Base-by-base conservation (phyloP, 805 yeast species). In the Candida michaelii region DNA sequence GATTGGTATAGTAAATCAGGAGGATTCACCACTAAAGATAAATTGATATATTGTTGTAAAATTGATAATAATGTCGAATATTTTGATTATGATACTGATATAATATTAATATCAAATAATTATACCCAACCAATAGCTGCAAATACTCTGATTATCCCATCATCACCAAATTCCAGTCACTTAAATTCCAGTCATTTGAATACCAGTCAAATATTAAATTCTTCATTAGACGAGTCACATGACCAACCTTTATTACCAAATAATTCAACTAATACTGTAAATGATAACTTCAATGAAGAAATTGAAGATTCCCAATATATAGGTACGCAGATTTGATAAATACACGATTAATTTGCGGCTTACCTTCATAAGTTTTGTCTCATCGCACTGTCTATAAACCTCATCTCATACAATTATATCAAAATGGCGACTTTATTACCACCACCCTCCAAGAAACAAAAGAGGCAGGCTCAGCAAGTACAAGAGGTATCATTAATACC, bases 371-470 rank as follows among this genome's bases (percentile, higher is more conserved):
- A 16, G 21, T n/a, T 31, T 30, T 36, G 36, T 42, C 49, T 34
- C 43, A 43, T 42, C 39, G 41, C 35, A 21, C 9, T 36, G 6
- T 8, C 14, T 32, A n/a, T 32, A 19, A 21, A 17, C 5, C 30
- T 27, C 30, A 27, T 27, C 30, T 16, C 16, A 14, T 11, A 4
- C 15, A 38, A n/a, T 21, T 32, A 18, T 6, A 31, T 13, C 14
- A 47, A 8, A 18, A 90, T 91, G 98, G 93, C 98, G 39, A 93
- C 98, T 0, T 72, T 88, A 33, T 63, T 93, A 36, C 99, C 99
- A 18, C 98, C 97, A 30, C 95, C 87, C 15, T 84, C 96, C 1
- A 91, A 93, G 63, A 87, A 82, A 58, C 96, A 88, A 60, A 86
- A 77, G 63, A 80, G 81, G 59, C 86, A 76, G 48, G 95, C 95